Evolutionary conservation across 331 rosid genomes (phyloP), one percentile per base, ranked within the genome.

Genomic region (Acacia pycnantha): DNA sequence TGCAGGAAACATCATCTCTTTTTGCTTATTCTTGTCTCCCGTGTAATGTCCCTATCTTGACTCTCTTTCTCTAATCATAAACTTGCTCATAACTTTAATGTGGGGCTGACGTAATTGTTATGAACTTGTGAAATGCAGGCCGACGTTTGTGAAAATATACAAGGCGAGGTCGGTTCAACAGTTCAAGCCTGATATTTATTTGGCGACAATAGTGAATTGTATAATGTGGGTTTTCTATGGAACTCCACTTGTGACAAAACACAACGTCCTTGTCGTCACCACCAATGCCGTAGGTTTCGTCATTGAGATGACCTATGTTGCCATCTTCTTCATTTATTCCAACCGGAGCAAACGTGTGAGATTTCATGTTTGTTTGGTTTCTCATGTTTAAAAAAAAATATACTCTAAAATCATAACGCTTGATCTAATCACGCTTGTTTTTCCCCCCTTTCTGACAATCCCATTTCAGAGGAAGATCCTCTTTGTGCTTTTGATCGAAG

Each of bases 1-100:
- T 84, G 83, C 92, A 93, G 97, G 97, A 81, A 93, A 93, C 86
- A 37, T 85, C 22, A 83, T 91, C 73, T 90, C 97, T 22, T 80
- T 93, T 69, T 21, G 87, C n/a, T 74, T 93, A 44, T 93, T 90
- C 86, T 44, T 89, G 75, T 90, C 97, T 8, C 97, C 97, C 0
- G n/a, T 89, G 97, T 91, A 91, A 87, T 54, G 35, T 50, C 46
- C 24, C 80, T 82, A 22, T 35, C 77, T 54, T 54, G 16, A 29
- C 12, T 33, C 14, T 73, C 2, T 11, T 11, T 77, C 11, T 8
- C 16, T 24, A 5, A 5, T 41, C 37, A 43, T 37, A 41, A 21
- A 41, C 50, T 21, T 31, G 19, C 29, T 8, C 27, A 41, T n/a
- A 68, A 12, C n/a, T n/a, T 43, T 7, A 53, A 5, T 56, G n/a